phyloP scores from a whole-genome alignment of 805 yeast genomes.

The Ogataea naganishii region DNA sequence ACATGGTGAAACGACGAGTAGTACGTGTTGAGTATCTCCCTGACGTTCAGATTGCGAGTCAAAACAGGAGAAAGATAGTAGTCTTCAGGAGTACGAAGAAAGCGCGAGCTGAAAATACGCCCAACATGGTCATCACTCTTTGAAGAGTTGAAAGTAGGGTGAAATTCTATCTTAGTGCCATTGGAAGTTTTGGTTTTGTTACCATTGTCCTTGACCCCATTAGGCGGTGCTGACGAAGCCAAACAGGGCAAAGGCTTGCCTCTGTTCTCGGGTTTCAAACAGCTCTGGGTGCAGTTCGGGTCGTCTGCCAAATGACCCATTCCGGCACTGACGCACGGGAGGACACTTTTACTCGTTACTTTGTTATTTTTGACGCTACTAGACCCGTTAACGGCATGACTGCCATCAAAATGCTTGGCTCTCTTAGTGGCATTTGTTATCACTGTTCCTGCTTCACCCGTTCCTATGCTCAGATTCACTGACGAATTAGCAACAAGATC shows the following conservation, averaged over 20 bases:
- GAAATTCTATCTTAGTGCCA: conserved; percentile 12
- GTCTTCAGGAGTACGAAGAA: conserved; percentile 10
- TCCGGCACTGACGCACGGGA: conserved; percentile 23
- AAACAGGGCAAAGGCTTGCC: conserved; percentile 22
- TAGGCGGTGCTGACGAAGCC: conserved; percentile 5
- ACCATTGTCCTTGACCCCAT: not conserved
- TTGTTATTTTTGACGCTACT: conserved; percentile 1
- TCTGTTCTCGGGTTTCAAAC: conserved; percentile 17
- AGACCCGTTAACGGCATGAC: too few species aligned
- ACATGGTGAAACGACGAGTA: conserved; percentile 29
- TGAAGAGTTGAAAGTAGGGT: conserved; percentile 23
- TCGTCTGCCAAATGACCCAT: conserved; percentile 10
- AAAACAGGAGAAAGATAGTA: conserved; percentile 22
- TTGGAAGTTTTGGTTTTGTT: conserved; percentile 1
- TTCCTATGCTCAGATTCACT: not conserved
- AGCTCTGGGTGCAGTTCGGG: conserved; percentile 16
- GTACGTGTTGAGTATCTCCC: conserved; percentile 21
- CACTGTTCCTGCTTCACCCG: not conserved
- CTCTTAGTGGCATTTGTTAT: not conserved
- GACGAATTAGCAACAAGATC: not conserved
- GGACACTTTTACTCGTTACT: not conserved
- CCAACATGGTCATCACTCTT: conserved; percentile 17
- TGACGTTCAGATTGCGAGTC: conserved; percentile 16
- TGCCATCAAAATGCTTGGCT: not conserved
- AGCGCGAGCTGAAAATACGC: conserved; percentile 15